Conservation (phyloP, 176 grass and related monocot genomes). For the Avena insularis region DNA sequence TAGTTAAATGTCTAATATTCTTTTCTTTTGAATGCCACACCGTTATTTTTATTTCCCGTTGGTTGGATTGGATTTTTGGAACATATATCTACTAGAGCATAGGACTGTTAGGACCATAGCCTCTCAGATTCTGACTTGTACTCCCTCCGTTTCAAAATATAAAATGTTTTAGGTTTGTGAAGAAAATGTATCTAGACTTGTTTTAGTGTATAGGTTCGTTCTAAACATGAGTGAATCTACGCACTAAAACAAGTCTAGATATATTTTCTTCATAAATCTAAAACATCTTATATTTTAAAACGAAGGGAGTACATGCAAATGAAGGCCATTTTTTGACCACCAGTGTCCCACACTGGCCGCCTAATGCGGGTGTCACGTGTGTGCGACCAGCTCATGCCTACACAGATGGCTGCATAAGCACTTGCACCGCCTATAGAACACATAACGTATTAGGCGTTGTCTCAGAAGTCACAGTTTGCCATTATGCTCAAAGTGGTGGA, state of each 20-base stretch:
- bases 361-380: slow-evolving; percentile 1
- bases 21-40: neutral
- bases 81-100: neutral
- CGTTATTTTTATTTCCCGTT: neutral
- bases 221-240: too few species aligned
- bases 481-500: neutral
- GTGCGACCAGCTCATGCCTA: neutral
- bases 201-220: too few species aligned
- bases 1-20: neutral
- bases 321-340: neutral
- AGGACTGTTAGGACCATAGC: neutral
- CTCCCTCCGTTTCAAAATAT: too few species aligned
- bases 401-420: neutral
- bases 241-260: too few species aligned
- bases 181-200: too few species aligned
- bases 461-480: neutral
- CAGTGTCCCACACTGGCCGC: neutral
- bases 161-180: too few species aligned
- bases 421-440: neutral
- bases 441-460: neutral
- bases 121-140: neutral
- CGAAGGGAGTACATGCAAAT: neutral
- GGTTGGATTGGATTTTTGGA: neutral
- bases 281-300: too few species aligned
- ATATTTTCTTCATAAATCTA: too few species aligned